phyloP scores from a whole-genome alignment of 2,329 filamentous ascomycete species.

The Pseudocercospora cruenta region DNA sequence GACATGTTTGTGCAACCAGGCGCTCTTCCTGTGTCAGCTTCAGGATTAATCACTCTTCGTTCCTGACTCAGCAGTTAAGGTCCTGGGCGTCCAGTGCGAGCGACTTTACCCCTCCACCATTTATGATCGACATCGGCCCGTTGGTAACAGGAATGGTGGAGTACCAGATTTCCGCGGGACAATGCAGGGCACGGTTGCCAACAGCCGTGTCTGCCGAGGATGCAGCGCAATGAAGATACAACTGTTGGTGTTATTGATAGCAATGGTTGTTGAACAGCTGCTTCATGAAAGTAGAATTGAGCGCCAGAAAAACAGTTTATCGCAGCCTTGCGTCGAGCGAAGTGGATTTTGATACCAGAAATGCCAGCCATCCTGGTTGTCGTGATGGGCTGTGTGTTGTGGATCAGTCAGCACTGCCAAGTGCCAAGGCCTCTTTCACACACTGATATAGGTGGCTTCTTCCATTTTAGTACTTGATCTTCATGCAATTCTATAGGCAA shows the following conservation, averaged over 20 bases:
- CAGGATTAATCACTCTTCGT: too few species aligned
- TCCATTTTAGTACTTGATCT: too few species aligned
- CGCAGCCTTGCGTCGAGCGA: too few species aligned
- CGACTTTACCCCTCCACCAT: background rate
- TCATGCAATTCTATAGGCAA: too few species aligned
- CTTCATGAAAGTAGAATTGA: too few species aligned
- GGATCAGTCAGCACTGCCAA: too few species aligned
- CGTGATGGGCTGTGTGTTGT: background rate
- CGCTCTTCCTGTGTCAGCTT: too few species aligned
- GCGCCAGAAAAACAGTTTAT: too few species aligned
- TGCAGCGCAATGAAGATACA: background rate
- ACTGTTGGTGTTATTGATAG: background rate
- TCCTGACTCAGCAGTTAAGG: too few species aligned
- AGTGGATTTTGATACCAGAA: background rate
- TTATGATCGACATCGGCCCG: background rate
- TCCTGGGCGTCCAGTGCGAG: background rate
- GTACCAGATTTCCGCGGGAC: background rate
- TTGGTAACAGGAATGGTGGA: background rate
- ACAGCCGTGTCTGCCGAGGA: background rate
- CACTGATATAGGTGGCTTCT: too few species aligned
- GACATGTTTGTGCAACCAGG: too few species aligned
- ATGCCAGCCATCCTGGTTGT: background rate
- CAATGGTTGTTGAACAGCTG: background rate
- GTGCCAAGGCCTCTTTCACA: too few species aligned
- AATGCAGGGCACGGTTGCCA: background rate